A percentile compares a stretch with the other conserved stretches of the same genome.
Evolutionary conservation across 352 stramenopile genomes (phyloP).

Genomic region (Pythium myriotylum): DNA sequence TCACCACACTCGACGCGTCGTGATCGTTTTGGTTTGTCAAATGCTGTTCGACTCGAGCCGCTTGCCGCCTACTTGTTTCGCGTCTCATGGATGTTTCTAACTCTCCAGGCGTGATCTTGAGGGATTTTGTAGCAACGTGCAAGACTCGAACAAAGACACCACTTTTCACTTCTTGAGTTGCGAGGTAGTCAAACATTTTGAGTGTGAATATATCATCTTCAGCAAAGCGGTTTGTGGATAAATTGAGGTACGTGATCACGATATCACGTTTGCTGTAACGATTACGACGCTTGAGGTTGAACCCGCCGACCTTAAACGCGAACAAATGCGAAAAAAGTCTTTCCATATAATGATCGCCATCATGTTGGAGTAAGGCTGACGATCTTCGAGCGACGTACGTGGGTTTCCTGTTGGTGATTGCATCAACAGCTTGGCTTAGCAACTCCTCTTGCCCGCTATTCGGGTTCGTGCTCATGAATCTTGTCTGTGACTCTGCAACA

Average conservation of each 20-base stretch:
- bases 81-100: too few relatives aligned
- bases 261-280: constrained; percentile 26
- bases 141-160: constrained; percentile 27
- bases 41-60: too few relatives aligned
- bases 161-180: constrained; percentile 16
- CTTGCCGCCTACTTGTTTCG: too few relatives aligned
- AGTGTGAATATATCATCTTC: constrained; percentile 31
- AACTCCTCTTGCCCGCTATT: constrained; percentile 5
- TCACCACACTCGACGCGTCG: neutral
- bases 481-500: constrained; percentile 20
- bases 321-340: constrained; percentile 27
- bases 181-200: constrained; percentile 31
- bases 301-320: constrained; percentile 28
- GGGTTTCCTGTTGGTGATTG: constrained; percentile 5
- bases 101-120: too few relatives aligned
- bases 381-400: constrained; percentile 6
- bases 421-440: constrained; percentile 5
- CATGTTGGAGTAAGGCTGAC: constrained; percentile 14
- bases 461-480: constrained; percentile 21
- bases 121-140: constrained; percentile 15
- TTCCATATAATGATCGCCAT: constrained; percentile 27
- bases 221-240: constrained; percentile 29
- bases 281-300: constrained; percentile 3
- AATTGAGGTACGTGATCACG: constrained; percentile 31
- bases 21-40: too few relatives aligned